Evolutionary conservation across 2,329 filamentous ascomycete species (phyloP).

Genomic region (Trichoderma harzianum): DNA sequence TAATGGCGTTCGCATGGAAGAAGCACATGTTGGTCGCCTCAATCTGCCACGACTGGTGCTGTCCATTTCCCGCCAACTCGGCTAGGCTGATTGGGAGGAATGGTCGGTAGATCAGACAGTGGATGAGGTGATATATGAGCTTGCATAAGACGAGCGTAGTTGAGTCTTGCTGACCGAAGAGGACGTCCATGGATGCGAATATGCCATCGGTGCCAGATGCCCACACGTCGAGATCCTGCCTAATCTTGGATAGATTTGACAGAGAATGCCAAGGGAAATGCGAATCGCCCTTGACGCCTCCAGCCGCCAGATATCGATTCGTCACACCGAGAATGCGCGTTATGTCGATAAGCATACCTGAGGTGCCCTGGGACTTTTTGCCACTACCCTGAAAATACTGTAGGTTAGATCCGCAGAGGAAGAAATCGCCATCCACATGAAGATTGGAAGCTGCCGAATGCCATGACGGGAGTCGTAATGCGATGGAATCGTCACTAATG

Average conservation of each 20-base stretch:
- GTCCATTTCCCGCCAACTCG: constrained; percentile 73
- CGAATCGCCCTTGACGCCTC: constrained; percentile 83
- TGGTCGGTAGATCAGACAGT: constrained; percentile 81
- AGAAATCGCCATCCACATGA: constrained; percentile 73
- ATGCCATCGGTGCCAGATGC: constrained; percentile 75
- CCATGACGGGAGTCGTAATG: constrained; percentile 74
- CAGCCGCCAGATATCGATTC: constrained; percentile 78
- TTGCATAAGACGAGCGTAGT: constrained; percentile 79
- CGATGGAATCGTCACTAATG: constrained; percentile 71
- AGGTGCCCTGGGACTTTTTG: constrained; percentile 70
- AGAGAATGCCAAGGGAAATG: constrained; percentile 89
- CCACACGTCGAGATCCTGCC: constrained; percentile 82
- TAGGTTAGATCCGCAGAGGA: constrained; percentile 73
- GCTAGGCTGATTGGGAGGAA: constrained; percentile 82
- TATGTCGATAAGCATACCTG: constrained; percentile 80
- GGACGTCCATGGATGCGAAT: constrained; percentile 69
- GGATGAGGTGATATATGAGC: constrained; percentile 80
- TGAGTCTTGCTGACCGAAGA: constrained; percentile 76
- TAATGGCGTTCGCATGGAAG: constrained; percentile 81
- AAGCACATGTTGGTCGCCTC: constrained; percentile 86
- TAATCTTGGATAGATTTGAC: constrained; percentile 80
- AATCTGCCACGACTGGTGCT: constrained; percentile 90
- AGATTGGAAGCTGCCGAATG: constrained; percentile 58
- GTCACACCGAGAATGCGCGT: constrained; percentile 77
- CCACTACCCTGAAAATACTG: constrained; percentile 67